These are phyloP conservation scores for Sporothrix humicola DNA, from an alignment of 2,329 filamentous ascomycete species.

Conservation along the genomic window DNA sequence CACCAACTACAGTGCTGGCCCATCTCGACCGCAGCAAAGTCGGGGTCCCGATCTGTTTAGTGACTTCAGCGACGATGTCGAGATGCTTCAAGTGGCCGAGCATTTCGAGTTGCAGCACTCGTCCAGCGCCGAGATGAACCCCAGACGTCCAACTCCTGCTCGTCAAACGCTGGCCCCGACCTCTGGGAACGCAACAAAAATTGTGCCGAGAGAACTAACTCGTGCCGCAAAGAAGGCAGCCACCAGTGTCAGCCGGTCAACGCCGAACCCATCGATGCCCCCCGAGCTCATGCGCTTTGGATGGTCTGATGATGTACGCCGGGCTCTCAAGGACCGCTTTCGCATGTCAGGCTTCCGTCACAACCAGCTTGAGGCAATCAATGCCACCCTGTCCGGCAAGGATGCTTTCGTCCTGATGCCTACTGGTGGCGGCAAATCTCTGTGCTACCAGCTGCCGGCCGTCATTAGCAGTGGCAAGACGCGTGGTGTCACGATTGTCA, in stretches of 20 bases:
- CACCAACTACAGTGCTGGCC: neutral
- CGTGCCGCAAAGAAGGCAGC: conserved; percentile 44
- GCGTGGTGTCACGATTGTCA: conserved; percentile 84
- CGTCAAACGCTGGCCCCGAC: conserved; percentile 54
- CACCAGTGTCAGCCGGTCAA: conserved; percentile 19
- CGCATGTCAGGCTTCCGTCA: conserved; percentile 83
- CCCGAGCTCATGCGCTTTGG: conserved; percentile 66
- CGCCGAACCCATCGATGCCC: conserved; percentile 49
- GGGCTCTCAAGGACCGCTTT: conserved; percentile 81
- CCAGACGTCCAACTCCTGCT: conserved; percentile 36
- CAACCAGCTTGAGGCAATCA: conserved; percentile 95
- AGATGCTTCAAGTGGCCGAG: conserved; percentile 59
- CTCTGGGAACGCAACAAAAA: conserved; percentile 52
- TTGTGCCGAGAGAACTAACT: conserved; percentile 45
- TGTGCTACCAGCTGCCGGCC: conserved; percentile 95
- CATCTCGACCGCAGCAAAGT: conserved; percentile 9
- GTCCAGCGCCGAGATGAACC: conserved; percentile 42
- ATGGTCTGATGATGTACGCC: conserved; percentile 87
- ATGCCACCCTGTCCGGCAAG: conserved; percentile 83
- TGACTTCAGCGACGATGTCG: conserved; percentile 48
- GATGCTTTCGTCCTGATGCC: conserved; percentile 98
- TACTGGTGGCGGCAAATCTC: conserved; percentile 92
- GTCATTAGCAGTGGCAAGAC: conserved; percentile 82
- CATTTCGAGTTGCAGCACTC: conserved; percentile 52
- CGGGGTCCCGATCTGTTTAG: conserved; percentile 38